Base-by-base conservation (phyloP, 352 stramenopile species). In the Pythium sukuiense region DNA sequence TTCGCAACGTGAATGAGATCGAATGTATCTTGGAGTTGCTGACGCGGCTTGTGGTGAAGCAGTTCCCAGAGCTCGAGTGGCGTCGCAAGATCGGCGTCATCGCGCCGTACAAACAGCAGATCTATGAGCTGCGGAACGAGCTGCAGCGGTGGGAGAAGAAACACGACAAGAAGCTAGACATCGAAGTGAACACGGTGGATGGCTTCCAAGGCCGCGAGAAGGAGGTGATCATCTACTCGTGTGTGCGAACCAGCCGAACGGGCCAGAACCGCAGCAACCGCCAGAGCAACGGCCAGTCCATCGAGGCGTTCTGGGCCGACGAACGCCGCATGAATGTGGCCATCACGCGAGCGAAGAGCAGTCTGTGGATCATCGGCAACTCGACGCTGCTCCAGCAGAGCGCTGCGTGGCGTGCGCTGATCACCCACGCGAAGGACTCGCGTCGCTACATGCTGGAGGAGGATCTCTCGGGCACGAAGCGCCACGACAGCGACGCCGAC, bases 321-420 rank as follows among this genome's bases (percentile, higher is more conserved):
- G 86, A 98, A 67, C 88, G 98, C 9, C 91, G 98, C n/a, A 94
- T 99, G 73, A 99, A 99, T 80, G 98, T 99, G 52, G 98, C 98
- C 20, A 93, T 99, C 46, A 99, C 97, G 50, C 80, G 98, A 37
- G 97, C 97, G 2, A 98, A 98, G 76, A 88, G 96, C 57, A 98
- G 98, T 73, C 76, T 98, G 16, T 94, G 85, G 86, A 88, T 94
- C 54, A 81, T 94, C 26, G 86, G 86, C 54, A 92, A 90, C 76
- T 89, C 86, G 33, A 71, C 66, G 32, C 41, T 94, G 58, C 72
- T 94, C 43, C 73, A 79, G 59, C 83, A 92, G 55, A 92, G 82
- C 66, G 69, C 68, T 14, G 83, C 80, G 20, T 94, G 86, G 86
- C 70, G 72, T 26, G 71, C 80, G 54, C 69, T 94, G n/a, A 83